Base-by-base conservation (phyloP, 768 basidiomycete genomes). In the Stropharia rugosoannulata region DNA sequence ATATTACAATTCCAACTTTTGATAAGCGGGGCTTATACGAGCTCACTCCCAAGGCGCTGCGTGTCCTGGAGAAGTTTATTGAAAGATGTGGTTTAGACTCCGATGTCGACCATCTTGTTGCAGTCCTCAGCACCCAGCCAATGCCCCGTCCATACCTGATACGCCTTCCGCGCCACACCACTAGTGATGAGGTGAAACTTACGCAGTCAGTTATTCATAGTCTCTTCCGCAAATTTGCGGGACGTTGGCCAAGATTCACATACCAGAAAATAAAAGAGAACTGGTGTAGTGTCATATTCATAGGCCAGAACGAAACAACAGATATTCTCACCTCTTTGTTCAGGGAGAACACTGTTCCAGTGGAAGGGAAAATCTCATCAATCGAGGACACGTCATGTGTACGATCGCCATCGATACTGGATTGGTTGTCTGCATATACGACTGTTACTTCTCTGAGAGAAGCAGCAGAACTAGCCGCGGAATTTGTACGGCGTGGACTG, bases 51-150 rank as follows among this genome's bases (percentile, higher is more conserved):
- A 59, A 59, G 18, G 58, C 49, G 4, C 37, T 55, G 12, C 54
- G 44, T 27, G 44, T 51, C 7, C 54, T 59, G 6, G 49, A 55
- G 39, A 49, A 49, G 38, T 59, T 55, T 39, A 48, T 55, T 25
- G 36, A 52, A 40, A 22, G 43, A n/a, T 46, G 49, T 15, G 50
- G 42, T 41, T 46, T 55, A 16, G 54, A 59, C 37, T 29, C 36
- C 2, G 54, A 59, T 16, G 58, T 49, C 6, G 58, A 55, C 22
- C 58, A 59, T 42, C 58, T 59, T 22, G 16, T 55, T 16, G 58
- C 42, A 10, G 46, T 47, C 9, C 58, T 55, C 15, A 37, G 38
- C 32, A 46, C 54, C 5, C 49, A 55, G 19, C 49, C 58, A 5
- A 40, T 35, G 4, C 58, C 58, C 7, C 49, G 58, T 27, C 58